These are phyloP conservation scores for Posidonia australis DNA, from an alignment of 106 monocot species.

Conservation along the genomic window DNA sequence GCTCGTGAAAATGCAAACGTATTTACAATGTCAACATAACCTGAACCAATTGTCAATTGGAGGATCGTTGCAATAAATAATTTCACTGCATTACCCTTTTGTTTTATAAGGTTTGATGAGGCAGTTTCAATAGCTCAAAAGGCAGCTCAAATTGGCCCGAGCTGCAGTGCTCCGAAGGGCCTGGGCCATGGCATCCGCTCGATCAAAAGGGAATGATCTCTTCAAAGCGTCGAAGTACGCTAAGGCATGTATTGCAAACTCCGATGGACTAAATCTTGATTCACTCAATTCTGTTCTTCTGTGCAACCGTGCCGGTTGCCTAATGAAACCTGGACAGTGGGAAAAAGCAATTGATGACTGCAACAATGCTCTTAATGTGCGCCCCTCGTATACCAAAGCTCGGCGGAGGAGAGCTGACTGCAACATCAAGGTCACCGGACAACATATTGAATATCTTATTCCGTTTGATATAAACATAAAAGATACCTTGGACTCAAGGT, in stretches of 20 bases:
- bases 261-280: conserved; percentile 51
- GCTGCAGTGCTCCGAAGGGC: conserved; percentile 21
- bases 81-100: too few relatives aligned
- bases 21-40: too few relatives aligned
- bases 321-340: conserved; percentile 33
- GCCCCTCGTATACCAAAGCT: conserved; percentile 62
- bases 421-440: conserved; percentile 47
- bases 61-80: too few relatives aligned
- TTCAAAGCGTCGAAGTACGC: conserved; percentile 52
- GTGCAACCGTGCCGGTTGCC: conserved; percentile 68
- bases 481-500: too few relatives aligned
- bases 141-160: conserved; percentile 49
- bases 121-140: conserved; percentile 37
- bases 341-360: conserved; percentile 77
- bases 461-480: neutral
- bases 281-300: conserved; percentile 55
- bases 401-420: conserved; percentile 72
- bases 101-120: conserved; percentile 43
- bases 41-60: too few relatives aligned
- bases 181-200: conserved; percentile 28
- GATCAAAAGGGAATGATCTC: conserved; percentile 54
- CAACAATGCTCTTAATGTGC: conserved; percentile 30
- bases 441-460: neutral
- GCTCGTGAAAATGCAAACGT: too few relatives aligned
- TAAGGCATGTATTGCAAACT: conserved; percentile 53